Evolutionary conservation across 352 stramenopile genomes (phyloP), one percentile per base, ranked within the genome.

Genomic region (Globisporangium cederbergense): DNA sequence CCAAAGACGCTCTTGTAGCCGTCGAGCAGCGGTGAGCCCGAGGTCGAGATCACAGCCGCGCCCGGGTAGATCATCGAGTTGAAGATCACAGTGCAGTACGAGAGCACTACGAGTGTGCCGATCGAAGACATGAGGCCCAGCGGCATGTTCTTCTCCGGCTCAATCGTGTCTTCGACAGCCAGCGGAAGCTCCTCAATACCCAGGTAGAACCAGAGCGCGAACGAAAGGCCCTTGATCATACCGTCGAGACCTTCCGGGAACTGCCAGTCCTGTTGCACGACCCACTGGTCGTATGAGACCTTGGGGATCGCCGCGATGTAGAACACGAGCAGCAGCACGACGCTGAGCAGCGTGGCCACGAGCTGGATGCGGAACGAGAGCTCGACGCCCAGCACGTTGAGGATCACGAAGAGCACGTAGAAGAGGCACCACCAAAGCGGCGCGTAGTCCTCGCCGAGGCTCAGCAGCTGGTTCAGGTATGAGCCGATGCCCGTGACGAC

Each of bases 161-260:
- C 75, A 55, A 90, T 74, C 9, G 79, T 90, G 52, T 89, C 81
- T 67, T 90, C 79, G 20, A 89, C 68, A 0, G 81, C 79, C 6
- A 90, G 70, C 6, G 81, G 81, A 1, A 89, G 68, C 58, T 90
- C 79, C 54, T 89, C 79, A 42, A 90, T 90, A 7, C 79, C 81
- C 11, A 90, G 50, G 62, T 83, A 90, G 63, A 90, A 90, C 81
- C 81, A 90, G 59, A 90, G 68, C 34, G 79, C 65, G 52, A 90
- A 90, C 10, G 81, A 89, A 45, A 86, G 76, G 0, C 81, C 81
- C 53, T 87, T 73, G 6, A 88, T 57, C 18, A 78, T 72, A 13
- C 79, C 79, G 16, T 84, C 72, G 64, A 72, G 78, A 8, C 81
- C 81, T 30, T 40, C 62, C 0, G 57, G 57, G 56, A 74, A 90